Base-by-base conservation (phyloP, 208 protist genomes). In the Trypanosoma rangeli region DNA sequence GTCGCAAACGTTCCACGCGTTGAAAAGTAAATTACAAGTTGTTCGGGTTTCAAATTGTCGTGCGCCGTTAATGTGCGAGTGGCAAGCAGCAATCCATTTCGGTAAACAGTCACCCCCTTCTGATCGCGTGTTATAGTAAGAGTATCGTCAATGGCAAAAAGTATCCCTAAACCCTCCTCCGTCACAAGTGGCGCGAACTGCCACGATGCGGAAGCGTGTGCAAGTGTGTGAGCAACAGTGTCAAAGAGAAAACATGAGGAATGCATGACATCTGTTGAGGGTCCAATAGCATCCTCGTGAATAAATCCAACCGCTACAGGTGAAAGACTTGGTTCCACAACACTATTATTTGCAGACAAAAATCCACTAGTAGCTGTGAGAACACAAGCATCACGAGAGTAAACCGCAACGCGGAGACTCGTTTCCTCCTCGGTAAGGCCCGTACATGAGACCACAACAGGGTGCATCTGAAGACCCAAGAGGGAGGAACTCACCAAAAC, bases 141-240 rank as follows among this genome's bases (percentile, higher is more conserved):
- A 20, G 84, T 90, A 64, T 96, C 92, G 46, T 82, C 89, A 67
- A 96, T 90, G 67, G 73, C 72, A 68, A 96, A 93, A 5, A 94
- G 76, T 22, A 73, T 76, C 20, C 77, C 76, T 8, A 69, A 64
- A 31, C 73, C 66, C 54, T 82, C 68, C 33, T 73, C 78, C 15
- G 77, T 37, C 7, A 78, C 75, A 22, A 85, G 72, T 16, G 72
- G 71, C 15, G 82, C 75, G 62, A 85, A 85, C 4, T 65, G 54
- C 89, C 88, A 94, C 37, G 59, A 24, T 42, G 55, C 12, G 65
- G 67, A 61, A 67, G 62, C 18, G 15, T 65, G 26, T 29, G 61
- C 22, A 18, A 26, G 16, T 16, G 46, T 73, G 18, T 57, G 37
- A 29, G 26, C 28, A 42, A 68, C 53, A 37, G 57, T 57, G 61